phyloP scores from a whole-genome alignment of 768 basidiomycete genomes.

The Lactarius evosmus region DNA sequence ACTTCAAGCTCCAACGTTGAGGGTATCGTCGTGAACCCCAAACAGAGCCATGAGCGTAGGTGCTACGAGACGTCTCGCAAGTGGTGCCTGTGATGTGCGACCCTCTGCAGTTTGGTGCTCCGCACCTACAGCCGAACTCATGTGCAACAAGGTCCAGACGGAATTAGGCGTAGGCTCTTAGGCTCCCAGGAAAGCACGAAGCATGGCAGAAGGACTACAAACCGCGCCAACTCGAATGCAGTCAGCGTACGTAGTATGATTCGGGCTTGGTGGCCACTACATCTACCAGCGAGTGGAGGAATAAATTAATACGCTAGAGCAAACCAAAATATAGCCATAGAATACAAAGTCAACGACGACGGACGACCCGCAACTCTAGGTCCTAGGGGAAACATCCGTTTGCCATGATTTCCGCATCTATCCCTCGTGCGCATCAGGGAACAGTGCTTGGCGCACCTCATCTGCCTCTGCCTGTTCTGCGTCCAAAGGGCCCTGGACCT shows the following conservation, averaged over 20 bases:
- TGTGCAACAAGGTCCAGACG: too few species aligned
- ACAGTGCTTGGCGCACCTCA: constrained; percentile 38
- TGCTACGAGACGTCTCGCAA: too few species aligned
- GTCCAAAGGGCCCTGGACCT: constrained; percentile 32
- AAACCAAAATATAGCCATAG: constrained; percentile 9
- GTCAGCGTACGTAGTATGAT: neutral
- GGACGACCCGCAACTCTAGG: neutral
- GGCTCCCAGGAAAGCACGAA: too few species aligned
- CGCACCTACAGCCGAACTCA: too few species aligned
- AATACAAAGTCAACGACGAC: neutral
- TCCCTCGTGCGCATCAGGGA: constrained; percentile 32
- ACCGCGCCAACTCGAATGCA: neutral
- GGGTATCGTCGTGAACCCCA: too few species aligned
- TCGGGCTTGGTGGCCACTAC: neutral
- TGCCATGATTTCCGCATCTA: neutral
- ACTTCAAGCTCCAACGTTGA: too few species aligned
- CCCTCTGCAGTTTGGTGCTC: too few species aligned
- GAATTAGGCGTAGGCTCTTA: too few species aligned
- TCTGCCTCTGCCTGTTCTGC: constrained; percentile 39
- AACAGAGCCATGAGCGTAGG: too few species aligned
- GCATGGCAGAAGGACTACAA: too few species aligned
- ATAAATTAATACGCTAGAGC: constrained; percentile 20
- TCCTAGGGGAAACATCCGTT: neutral
- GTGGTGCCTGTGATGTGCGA: too few species aligned
- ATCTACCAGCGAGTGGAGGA: neutral